Evolutionary conservation across 139 green algal genomes (phyloP).

Genomic region (Yamagishiella unicocca): DNA sequence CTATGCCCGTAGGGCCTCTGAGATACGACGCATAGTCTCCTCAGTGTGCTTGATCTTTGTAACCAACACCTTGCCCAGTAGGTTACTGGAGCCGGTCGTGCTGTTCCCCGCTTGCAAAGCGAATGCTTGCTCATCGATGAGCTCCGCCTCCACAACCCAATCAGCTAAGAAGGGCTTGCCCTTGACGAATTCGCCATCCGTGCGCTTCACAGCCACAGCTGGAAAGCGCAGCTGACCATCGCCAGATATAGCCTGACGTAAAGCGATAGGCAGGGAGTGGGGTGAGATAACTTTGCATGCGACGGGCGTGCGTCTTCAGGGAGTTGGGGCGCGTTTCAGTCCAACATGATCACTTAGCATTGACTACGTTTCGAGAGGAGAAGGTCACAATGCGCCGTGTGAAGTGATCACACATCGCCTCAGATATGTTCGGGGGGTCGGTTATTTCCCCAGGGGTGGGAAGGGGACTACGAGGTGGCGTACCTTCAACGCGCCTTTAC

Average conservation of each 20-base stretch:
- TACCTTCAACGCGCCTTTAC: background rate
- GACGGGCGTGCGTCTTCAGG: too few relatives aligned
- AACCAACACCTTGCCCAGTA: conserved; percentile 36
- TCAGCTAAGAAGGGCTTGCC: background rate
- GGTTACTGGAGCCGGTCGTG: background rate
- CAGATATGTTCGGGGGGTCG: too few relatives aligned
- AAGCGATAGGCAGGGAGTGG: background rate
- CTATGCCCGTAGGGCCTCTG: conserved; percentile 12
- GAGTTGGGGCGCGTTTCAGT: too few relatives aligned
- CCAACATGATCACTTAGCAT: too few relatives aligned
- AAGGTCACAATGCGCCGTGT: too few relatives aligned
- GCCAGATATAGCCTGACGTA: background rate
- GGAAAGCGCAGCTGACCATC: conserved; percentile 32
- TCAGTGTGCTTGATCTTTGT: conserved; percentile 30
- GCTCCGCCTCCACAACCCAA: conserved; percentile 41
- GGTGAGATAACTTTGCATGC: too few relatives aligned
- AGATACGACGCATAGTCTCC: background rate
- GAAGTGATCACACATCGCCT: too few relatives aligned
- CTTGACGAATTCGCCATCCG: conserved; percentile 27
- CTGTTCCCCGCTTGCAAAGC: background rate
- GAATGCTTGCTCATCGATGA: conserved; percentile 35
- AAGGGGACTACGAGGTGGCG: background rate
- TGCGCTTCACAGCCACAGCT: background rate
- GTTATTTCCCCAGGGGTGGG: too few relatives aligned
- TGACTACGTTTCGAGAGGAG: too few relatives aligned